phyloP scores from a whole-genome alignment of 495 filamentous ascomycete genomes.

The Trypethelium eluteriae region DNA sequence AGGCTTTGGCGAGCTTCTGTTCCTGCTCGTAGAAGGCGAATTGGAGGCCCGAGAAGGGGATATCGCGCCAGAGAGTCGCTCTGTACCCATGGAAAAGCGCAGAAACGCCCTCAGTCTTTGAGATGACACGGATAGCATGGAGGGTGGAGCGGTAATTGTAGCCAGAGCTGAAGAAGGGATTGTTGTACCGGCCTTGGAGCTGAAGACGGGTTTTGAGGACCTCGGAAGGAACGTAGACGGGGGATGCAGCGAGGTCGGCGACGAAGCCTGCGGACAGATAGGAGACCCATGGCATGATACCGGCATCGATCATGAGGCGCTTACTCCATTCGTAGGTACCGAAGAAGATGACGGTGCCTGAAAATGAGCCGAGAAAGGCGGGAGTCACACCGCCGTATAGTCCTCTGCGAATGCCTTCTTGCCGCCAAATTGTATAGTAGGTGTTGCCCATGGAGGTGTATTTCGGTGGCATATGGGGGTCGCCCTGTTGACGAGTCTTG shows the following conservation, averaged over 20 bases:
- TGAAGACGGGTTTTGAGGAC: conserved; percentile 93
- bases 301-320: conserved; percentile 72
- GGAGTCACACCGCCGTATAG: conserved; percentile 90
- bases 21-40: conserved; percentile 98
- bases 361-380: conserved; percentile 84
- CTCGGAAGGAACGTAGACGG: conserved; percentile 92
- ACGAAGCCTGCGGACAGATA: conserved; percentile 84
- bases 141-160: conserved; percentile 82
- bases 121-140: conserved; percentile 76
- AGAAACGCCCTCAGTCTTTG: conserved; percentile 67
- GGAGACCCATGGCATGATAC: conserved; percentile 66
- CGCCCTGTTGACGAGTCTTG: conserved; percentile 97
- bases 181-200: conserved; percentile 89
- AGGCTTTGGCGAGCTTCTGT: conserved; percentile 69
- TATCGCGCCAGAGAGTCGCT: conserved; percentile 85
- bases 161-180: conserved; percentile 81
- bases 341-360: conserved; percentile 91
- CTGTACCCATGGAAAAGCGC: conserved; percentile 93
- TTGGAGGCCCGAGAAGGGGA: conserved; percentile 90
- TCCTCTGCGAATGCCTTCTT: conserved; percentile 80
- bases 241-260: conserved; percentile 82
- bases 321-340: conserved; percentile 95
- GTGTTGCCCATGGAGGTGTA: conserved; percentile 83
- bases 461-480: conserved; percentile 81
- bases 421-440: conserved; percentile 83